phyloP scores from a whole-genome alignment of 331 rosid genomes.

The Acacia concinna region DNA sequence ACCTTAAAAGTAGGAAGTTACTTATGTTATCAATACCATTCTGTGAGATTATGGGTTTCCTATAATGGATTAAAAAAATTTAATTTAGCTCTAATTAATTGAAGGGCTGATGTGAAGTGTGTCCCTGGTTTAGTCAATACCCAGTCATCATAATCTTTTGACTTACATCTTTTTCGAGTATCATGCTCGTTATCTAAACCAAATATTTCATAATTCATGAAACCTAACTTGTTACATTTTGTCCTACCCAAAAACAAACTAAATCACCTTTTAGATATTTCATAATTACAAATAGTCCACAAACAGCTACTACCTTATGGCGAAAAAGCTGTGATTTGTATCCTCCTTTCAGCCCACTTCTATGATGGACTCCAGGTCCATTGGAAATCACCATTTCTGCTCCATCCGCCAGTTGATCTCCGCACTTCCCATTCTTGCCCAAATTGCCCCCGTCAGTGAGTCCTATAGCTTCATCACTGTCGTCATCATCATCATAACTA shows the following conservation, averaged over 20 bases:
- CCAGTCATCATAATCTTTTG: not conserved
- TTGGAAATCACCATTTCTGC: constrained; percentile 16
- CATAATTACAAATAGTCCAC: not conserved
- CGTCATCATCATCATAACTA: constrained; percentile 4
- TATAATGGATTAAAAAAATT: not conserved
- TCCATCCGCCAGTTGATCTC: constrained; percentile 12
- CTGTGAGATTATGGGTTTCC: not conserved
- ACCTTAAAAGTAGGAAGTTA: not conserved
- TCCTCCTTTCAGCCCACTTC: constrained; percentile 24
- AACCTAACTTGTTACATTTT: not conserved
- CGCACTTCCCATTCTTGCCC: constrained; percentile 24
- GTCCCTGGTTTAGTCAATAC: not conserved
- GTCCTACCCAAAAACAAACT: not conserved
- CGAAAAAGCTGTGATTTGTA: constrained; percentile 21
- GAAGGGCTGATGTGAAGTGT: not conserved
- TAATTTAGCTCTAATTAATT: not conserved
- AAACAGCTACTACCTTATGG: constrained; percentile 21
- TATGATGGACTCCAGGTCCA: constrained; percentile 19
- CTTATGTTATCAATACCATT: not conserved
- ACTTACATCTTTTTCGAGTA: not conserved
- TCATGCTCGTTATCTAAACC: not conserved
- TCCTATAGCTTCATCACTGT: constrained; percentile 1
- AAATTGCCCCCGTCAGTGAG: constrained; percentile 22
- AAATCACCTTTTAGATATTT: not conserved
- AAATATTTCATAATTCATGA: not conserved